Evolutionary conservation across 768 basidiomycete species (phyloP).

Genomic region (Podaxis sp.): DNA sequence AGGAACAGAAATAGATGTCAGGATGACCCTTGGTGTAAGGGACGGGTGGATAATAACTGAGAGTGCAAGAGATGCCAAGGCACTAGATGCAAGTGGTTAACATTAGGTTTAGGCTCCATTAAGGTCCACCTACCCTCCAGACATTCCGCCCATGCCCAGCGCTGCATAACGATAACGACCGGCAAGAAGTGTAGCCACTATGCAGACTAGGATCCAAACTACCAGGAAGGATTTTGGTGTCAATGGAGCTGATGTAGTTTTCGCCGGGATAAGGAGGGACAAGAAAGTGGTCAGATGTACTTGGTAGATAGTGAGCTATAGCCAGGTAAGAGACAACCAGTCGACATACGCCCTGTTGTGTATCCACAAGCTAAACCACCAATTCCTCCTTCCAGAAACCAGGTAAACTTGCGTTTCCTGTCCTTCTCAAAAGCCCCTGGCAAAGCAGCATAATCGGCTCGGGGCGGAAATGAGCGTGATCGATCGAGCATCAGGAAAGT

Average conservation of each 20-base stretch:
- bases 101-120: background rate
- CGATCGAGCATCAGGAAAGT: slow-evolving; percentile 71
- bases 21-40: slow-evolving; percentile 44
- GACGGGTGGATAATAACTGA: slow-evolving; percentile 51
- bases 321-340: slow-evolving; percentile 1
- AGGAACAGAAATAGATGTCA: slow-evolving; percentile 32
- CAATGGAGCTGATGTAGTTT: slow-evolving; percentile 42
- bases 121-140: slow-evolving; percentile 48
- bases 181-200: slow-evolving; percentile 45
- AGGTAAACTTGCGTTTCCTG: slow-evolving; percentile 31
- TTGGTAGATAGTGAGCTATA: slow-evolving; percentile 21
- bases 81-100: slow-evolving; percentile 29
- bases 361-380: slow-evolving; percentile 61
- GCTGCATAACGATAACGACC: slow-evolving; percentile 56
- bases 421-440: slow-evolving; percentile 28
- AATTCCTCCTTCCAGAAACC: slow-evolving; percentile 56
- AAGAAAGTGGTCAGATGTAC: slow-evolving; percentile 64
- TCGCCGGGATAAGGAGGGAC: slow-evolving; percentile 52
- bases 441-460: slow-evolving; percentile 28
- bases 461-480: slow-evolving; percentile 56
- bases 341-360: slow-evolving; percentile 52
- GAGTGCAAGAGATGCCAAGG: slow-evolving; percentile 39
- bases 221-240: slow-evolving; percentile 53
- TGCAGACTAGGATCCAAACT: slow-evolving; percentile 54
- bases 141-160: slow-evolving; percentile 43